Evolutionary conservation across 2,329 filamentous ascomycete genomes (phyloP), one percentile per base, ranked within the genome.

Genomic region (Stachybotrys echinatus): DNA sequence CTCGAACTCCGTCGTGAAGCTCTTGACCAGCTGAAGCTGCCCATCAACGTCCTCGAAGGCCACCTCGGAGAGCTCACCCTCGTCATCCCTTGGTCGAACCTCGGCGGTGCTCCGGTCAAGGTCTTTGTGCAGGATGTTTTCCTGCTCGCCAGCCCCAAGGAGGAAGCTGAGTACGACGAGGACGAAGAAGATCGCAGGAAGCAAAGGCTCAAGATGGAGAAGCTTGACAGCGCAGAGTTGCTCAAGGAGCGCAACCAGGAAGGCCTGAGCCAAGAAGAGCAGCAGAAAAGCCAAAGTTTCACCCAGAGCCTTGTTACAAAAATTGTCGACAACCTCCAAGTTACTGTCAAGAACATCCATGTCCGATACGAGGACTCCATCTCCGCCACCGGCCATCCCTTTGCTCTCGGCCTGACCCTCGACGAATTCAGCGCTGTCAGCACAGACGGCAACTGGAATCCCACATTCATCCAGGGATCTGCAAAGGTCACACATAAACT

Each of bases 291-390:
- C 66, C 92, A 99, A 74, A 96, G 90, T 69, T 99, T 99, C 64
- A 96, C 92, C 4, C 87, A 95, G 60, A 97, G 92, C 66, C 72
- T 99, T 58, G 85, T 92, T 45, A 96, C 92, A 37, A 96, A 96
- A 60, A 95, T 99, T 63, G 90, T 97, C 64, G 94, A 99, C 76
- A 99, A 99, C 63, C 77, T 99, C 39, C 94, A 99, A 69, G 89
- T 99, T 60, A 94, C 88, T 21, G 85, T 99, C 69, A 97, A 96
- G 76, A 99, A 97, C 66, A 96, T 99, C 52, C 94, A 99, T 67
- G 83, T 99, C 55, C 89, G 94, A 60, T 99, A 99, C 70, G 94
- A 99, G 70, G 94, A 99, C 70, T 92, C 92, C 14, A 90, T 99
- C 61, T 95, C 94, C 19, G 89, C 92, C 10, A 92, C 92, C 0